A percentile compares a stretch with the other conserved stretches of the same genome.
Conservation (phyloP, 2,329 filamentous ascomycete species). For the Raffaelea albimanens region DNA sequence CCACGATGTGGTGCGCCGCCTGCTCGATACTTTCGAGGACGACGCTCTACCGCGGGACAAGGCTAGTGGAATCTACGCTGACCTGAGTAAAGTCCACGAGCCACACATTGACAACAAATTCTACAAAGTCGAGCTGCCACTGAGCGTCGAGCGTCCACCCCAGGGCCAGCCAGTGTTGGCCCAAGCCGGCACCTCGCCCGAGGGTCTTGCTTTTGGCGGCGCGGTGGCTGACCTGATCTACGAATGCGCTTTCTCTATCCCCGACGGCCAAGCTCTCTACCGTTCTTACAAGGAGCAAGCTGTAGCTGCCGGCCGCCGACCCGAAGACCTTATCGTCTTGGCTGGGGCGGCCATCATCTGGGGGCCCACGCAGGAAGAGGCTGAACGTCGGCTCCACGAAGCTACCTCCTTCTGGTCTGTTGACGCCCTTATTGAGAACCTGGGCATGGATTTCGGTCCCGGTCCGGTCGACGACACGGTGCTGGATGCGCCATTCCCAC, state of each 20-base stretch:
- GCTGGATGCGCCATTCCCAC: conserved; percentile 3
- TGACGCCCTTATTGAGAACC: conserved; percentile 2
- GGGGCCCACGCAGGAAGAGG: conserved; percentile 4
- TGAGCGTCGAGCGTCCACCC: conserved; percentile 6
- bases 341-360: conserved; percentile 5
- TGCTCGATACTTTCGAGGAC: conserved; percentile 6
- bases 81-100: conserved; percentile 4
- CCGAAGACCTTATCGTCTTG: conserved; percentile 3
- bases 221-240: conserved; percentile 6
- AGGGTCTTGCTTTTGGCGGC: neutral
- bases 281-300: conserved; percentile 5
- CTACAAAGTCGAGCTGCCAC: conserved; percentile 4
- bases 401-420: conserved; percentile 3
- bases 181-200: conserved; percentile 7
- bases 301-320: conserved; percentile 1
- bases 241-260: conserved; percentile 8
- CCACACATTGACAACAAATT: conserved; percentile 4
- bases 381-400: neutral
- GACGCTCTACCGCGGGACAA: conserved; percentile 6
- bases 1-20: neutral
- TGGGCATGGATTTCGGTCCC: conserved; percentile 4
- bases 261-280: conserved; percentile 6
- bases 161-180: conserved; percentile 8
- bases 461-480: neutral
- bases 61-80: conserved; percentile 3